A percentile compares a stretch with the other conserved stretches of the same genome.
Evolutionary conservation across 2,329 filamentous ascomycete genomes (phyloP).

Genomic region (Fusarium anthophilum): DNA sequence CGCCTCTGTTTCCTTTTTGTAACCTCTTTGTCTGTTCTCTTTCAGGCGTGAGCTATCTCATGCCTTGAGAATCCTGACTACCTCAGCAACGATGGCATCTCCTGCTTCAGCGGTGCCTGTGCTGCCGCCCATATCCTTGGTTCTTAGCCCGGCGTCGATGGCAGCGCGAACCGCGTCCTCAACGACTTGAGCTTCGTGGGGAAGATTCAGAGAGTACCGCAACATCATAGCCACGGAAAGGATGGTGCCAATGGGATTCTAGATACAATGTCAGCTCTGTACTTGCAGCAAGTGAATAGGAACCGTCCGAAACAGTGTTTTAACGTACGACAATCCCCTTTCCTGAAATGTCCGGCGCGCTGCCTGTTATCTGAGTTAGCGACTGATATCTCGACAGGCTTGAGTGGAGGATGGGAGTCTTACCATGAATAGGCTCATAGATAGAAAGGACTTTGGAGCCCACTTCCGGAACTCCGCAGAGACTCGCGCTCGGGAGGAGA

Average conservation of each 20-base stretch:
- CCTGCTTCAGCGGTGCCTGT: slow-evolving; percentile 77
- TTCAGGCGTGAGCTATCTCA: background rate
- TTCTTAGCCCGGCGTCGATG: slow-evolving; percentile 80
- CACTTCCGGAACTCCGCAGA: slow-evolving; percentile 87
- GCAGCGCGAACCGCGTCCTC: slow-evolving; percentile 82
- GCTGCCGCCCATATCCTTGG: slow-evolving; percentile 83
- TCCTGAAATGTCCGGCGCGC: slow-evolving; percentile 77
- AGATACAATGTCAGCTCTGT: background rate
- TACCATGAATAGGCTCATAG: slow-evolving; percentile 97
- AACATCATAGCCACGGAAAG: slow-evolving; percentile 95
- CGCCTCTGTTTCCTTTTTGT: too few relatives aligned
- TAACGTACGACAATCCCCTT: slow-evolving; percentile 74
- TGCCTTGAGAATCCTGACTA: slow-evolving; percentile 29
- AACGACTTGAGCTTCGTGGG: slow-evolving; percentile 77
- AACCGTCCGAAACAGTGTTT: background rate
- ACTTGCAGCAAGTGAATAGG: background rate
- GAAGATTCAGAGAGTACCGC: slow-evolving; percentile 83
- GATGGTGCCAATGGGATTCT: slow-evolving; percentile 85
- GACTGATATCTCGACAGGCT: background rate
- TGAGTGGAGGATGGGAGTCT: slow-evolving; percentile 21
- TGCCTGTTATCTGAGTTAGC: slow-evolving; percentile 14
- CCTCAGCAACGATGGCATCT: slow-evolving; percentile 71
- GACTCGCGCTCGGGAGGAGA: slow-evolving; percentile 85
- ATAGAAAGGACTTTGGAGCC: slow-evolving; percentile 90
- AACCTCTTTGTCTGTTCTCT: background rate